Conservation (phyloP, 2,329 filamentous ascomycete species). For the Exserohilum rostratum region DNA sequence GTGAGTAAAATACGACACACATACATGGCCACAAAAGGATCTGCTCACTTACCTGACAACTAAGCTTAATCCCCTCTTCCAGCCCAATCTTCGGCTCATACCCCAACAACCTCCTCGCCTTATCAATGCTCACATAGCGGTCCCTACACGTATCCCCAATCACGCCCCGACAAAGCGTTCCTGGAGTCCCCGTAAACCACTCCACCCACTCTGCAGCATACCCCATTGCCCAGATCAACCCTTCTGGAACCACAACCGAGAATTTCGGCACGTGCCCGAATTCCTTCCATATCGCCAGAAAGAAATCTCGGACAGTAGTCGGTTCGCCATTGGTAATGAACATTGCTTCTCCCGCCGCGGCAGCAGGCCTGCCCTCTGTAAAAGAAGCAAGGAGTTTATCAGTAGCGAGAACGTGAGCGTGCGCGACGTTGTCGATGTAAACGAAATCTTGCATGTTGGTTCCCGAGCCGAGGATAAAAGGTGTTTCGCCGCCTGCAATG, state of each 20-base stretch:
- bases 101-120: slow-evolving; percentile 59
- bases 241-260: slow-evolving; percentile 56
- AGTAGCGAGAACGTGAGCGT: slow-evolving; percentile 69
- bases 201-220: slow-evolving; percentile 54
- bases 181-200: slow-evolving; percentile 53
- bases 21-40: too few species aligned
- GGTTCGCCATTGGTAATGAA: slow-evolving; percentile 90
- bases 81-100: slow-evolving; percentile 60
- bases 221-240: slow-evolving; percentile 57
- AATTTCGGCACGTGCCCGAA: slow-evolving; percentile 61
- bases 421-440: slow-evolving; percentile 71
- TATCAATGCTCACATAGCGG: slow-evolving; percentile 60
- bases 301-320: slow-evolving; percentile 90
- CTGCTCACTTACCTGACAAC: slow-evolving; percentile 31
- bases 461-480: slow-evolving; percentile 80
- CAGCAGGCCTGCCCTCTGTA: slow-evolving; percentile 52
- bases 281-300: slow-evolving; percentile 74
- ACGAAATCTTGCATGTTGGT: slow-evolving; percentile 74
- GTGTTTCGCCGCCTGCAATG: slow-evolving; percentile 70
- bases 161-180: slow-evolving; percentile 59
- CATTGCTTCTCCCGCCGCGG: slow-evolving; percentile 77
- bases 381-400: slow-evolving; percentile 71
- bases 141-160: slow-evolving; percentile 61
- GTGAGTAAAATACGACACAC: not conserved
- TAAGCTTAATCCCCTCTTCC: slow-evolving; percentile 55